phyloP scores from a whole-genome alignment of 1,284 basidiomycete genomes.

The Mycena citricolor region DNA sequence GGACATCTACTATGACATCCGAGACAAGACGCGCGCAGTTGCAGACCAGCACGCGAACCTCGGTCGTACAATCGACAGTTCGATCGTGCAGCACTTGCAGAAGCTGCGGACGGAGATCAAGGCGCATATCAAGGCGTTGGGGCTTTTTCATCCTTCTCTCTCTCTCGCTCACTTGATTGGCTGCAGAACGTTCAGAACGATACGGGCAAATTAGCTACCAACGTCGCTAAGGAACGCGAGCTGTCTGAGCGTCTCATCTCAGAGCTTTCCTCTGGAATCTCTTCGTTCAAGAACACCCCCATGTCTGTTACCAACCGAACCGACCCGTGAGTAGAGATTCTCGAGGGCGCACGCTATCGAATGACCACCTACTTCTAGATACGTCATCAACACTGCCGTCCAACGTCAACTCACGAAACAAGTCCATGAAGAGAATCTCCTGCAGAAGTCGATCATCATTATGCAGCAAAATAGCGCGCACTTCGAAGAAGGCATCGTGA shows the following conservation, averaged over 20 bases:
- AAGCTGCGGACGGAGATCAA: constrained; percentile 96
- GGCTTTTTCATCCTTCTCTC: constrained; percentile 23
- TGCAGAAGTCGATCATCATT: constrained; percentile 98
- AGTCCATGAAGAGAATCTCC: constrained; percentile 94
- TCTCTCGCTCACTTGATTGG: no score
- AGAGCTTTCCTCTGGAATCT: constrained; percentile 85
- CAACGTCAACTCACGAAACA: constrained; percentile 86
- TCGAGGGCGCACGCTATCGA: background rate
- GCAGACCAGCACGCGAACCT: constrained; percentile 96
- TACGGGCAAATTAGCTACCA: constrained; percentile 92
- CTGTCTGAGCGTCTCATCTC: constrained; percentile 84
- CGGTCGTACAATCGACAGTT: constrained; percentile 92
- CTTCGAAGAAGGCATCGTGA: constrained; percentile 95
- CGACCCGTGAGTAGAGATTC: constrained; percentile 68
- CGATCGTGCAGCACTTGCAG: constrained; percentile 95
- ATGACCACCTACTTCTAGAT: constrained; percentile 34
- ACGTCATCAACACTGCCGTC: constrained; percentile 77
- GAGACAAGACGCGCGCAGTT: constrained; percentile 91
- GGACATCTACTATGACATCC: constrained; percentile 92
- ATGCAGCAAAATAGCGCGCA: constrained; percentile 97
- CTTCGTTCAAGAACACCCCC: constrained; percentile 92
- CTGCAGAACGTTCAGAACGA: constrained; percentile 94
- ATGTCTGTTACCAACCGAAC: constrained; percentile 80
- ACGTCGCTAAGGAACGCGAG: constrained; percentile 92
- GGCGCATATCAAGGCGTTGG: constrained; percentile 81